These are phyloP conservation scores for Lactarius sp. DNA, from an alignment of 768 basidiomycete genomes.

Conservation along the genomic window DNA sequence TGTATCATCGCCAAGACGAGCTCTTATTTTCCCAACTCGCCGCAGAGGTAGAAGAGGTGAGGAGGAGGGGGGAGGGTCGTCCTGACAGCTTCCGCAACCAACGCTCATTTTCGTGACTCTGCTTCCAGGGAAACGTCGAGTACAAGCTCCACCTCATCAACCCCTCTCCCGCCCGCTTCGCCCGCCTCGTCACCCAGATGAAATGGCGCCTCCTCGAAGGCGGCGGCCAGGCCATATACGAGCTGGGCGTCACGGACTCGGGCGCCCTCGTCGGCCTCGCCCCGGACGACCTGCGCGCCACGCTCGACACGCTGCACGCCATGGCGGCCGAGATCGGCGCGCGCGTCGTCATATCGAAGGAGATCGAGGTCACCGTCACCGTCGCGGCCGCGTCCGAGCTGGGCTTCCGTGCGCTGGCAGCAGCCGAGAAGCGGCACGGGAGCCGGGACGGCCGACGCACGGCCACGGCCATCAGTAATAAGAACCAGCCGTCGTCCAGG, in stretches of 20 bases:
- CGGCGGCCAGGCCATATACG: conserved; percentile 52
- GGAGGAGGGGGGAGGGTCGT: conserved; percentile 20
- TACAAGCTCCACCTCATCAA: conserved; percentile 89
- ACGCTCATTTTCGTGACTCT: neutral
- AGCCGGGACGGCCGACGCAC: conserved; percentile 11
- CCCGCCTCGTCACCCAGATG: conserved; percentile 86
- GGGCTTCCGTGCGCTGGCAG: conserved; percentile 35
- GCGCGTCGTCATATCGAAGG: conserved; percentile 85
- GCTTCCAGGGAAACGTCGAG: conserved; percentile 74
- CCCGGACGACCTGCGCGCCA: conserved; percentile 67
- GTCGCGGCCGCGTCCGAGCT: conserved; percentile 39
- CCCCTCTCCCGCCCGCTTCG: conserved; percentile 71
- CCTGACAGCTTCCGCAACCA: too few relatives aligned
- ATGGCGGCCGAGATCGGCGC: conserved; percentile 96
- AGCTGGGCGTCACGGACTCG: conserved; percentile 70
- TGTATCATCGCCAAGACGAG: conserved; percentile 29
- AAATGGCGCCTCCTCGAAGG: conserved; percentile 80
- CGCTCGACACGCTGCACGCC: conserved; percentile 80
- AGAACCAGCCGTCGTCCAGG: neutral
- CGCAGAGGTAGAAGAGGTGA: conserved; percentile 67
- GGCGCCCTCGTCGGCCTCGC: conserved; percentile 81
- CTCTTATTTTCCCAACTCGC: conserved; percentile 56
- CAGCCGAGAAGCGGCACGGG: conserved; percentile 33
- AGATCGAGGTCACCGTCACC: conserved; percentile 64
- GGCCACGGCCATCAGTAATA: neutral